A percentile compares a stretch with the other conserved stretches of the same genome.
Evolutionary conservation across 2,329 filamentous ascomycete genomes (phyloP).

Genomic region (Epichloe aotearoae): DNA sequence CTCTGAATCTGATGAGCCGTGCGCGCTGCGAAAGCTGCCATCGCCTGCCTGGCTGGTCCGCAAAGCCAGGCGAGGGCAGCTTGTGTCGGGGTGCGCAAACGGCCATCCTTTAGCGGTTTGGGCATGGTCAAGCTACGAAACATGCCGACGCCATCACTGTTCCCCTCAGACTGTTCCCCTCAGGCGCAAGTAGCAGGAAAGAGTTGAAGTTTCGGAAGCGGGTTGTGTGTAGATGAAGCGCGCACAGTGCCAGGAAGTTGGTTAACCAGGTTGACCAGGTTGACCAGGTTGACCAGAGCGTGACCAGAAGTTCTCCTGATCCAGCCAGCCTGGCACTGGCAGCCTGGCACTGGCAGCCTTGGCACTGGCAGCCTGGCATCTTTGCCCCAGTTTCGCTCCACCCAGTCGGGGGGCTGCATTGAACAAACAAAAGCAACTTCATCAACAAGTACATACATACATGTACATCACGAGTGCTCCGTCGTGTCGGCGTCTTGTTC

Average conservation of each 20-base stretch:
- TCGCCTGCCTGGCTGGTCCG: conserved; percentile 26
- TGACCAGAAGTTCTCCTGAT: too few relatives aligned
- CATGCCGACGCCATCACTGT: conserved; percentile 20
- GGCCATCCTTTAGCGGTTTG: conserved; percentile 4
- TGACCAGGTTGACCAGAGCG: too few relatives aligned
- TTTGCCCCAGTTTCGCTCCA: too few relatives aligned
- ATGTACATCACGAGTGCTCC: neutral
- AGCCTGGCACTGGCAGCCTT: too few relatives aligned
- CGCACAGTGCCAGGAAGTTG: neutral
- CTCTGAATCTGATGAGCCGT: conserved; percentile 15
- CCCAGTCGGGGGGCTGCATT: too few relatives aligned
- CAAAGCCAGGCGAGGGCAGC: conserved; percentile 21
- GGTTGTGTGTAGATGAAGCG: neutral
- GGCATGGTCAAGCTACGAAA: conserved; percentile 5
- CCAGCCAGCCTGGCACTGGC: too few relatives aligned
- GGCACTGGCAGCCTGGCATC: too few relatives aligned
- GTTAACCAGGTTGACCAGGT: too few relatives aligned
- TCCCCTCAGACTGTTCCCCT: conserved; percentile 6
- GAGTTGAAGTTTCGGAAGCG: neutral
- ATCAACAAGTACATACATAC: too few relatives aligned
- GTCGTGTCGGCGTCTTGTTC: neutral
- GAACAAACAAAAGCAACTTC: too few relatives aligned
- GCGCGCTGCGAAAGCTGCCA: conserved; percentile 17
- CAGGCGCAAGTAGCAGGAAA: neutral
- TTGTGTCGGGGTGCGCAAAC: neutral